Evolutionary conservation across 768 basidiomycete genomes (phyloP).

Genomic region (Suillus subalutaceus): DNA sequence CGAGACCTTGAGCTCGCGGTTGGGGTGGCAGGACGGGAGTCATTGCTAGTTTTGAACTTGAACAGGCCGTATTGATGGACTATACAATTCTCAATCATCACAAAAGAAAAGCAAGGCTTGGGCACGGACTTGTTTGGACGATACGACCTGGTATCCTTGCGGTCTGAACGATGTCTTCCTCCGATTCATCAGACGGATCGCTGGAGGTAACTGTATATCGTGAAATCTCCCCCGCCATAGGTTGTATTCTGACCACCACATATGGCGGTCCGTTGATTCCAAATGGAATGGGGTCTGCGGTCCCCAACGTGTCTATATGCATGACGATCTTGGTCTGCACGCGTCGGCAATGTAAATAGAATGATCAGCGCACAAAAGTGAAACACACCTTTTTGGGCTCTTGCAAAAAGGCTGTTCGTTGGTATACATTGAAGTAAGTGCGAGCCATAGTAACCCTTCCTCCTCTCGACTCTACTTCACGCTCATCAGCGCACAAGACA

Average conservation of each 20-base stretch:
- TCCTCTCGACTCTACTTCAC: constrained; percentile 70
- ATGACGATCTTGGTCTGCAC: constrained; percentile 83
- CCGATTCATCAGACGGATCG: constrained; percentile 71
- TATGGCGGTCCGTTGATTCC: constrained; percentile 71
- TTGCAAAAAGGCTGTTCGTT: constrained; percentile 75
- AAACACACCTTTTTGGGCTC: constrained; percentile 74
- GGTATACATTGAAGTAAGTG: constrained; percentile 91
- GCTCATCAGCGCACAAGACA: constrained; percentile 68
- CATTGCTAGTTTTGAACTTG: constrained; percentile 79
- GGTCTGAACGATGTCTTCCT: constrained; percentile 85
- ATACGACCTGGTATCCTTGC: constrained; percentile 73
- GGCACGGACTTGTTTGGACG: constrained; percentile 74
- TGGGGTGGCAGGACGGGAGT: constrained; percentile 83
- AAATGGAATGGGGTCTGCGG: constrained; percentile 78
- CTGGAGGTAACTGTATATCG: constrained; percentile 77
- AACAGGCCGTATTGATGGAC: constrained; percentile 91
- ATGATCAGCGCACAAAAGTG: constrained; percentile 7
- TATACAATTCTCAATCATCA: constrained; percentile 30
- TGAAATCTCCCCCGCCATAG: constrained; percentile 81
- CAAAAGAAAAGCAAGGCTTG: neutral
- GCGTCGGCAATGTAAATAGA: constrained; percentile 11
- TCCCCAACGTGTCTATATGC: constrained; percentile 78
- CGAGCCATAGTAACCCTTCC: constrained; percentile 68
- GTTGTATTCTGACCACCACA: constrained; percentile 80
- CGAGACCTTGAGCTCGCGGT: constrained; percentile 71